Percentiles rank a stretch among this genome's conserved stretches.
Evolutionary conservation across 192 early-diverging fungal species (phyloP).

Genomic region (Rhizophagus clarus): DNA sequence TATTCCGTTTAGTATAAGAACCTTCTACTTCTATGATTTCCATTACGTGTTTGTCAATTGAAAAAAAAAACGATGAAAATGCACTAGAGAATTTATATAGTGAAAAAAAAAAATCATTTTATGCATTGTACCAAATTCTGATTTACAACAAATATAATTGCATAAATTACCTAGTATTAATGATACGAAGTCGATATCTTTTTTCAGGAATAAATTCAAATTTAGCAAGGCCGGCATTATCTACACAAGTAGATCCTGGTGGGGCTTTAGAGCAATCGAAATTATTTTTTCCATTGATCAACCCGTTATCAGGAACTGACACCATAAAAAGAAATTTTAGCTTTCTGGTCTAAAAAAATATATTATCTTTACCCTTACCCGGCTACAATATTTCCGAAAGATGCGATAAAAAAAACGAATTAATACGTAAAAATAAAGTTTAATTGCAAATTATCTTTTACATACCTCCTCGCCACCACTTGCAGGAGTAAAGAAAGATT

Average conservation of each 20-base stretch:
- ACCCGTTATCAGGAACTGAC: constrained; percentile 65
- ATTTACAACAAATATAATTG: background rate
- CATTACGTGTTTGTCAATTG: constrained; percentile 44
- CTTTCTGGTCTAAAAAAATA: no score
- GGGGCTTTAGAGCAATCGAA: constrained; percentile 13
- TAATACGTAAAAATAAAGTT: background rate
- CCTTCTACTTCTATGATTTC: constrained; percentile 47
- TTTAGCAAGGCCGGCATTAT: constrained; percentile 26
- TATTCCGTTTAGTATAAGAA: constrained; percentile 32
- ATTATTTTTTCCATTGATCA: constrained; percentile 62
- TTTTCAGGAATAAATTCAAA: constrained; percentile 72
- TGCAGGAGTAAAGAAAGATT: background rate
- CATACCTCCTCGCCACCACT: background rate
- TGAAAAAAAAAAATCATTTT: background rate
- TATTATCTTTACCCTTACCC: no score
- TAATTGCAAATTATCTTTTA: background rate
- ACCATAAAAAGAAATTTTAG: constrained; percentile 40
- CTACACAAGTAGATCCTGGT: background rate
- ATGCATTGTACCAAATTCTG: background rate
- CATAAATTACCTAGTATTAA: constrained; percentile 55
- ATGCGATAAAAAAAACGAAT: background rate
- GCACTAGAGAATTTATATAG: constrained; percentile 22
- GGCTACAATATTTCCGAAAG: constrained; percentile 19
- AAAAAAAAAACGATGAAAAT: constrained; percentile 39
- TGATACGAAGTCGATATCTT: constrained; percentile 81